Percentiles rank a stretch among this genome's conserved stretches.
Conservation (phyloP, 2,329 filamentous ascomycete genomes). For the Grosmannia huntii region DNA sequence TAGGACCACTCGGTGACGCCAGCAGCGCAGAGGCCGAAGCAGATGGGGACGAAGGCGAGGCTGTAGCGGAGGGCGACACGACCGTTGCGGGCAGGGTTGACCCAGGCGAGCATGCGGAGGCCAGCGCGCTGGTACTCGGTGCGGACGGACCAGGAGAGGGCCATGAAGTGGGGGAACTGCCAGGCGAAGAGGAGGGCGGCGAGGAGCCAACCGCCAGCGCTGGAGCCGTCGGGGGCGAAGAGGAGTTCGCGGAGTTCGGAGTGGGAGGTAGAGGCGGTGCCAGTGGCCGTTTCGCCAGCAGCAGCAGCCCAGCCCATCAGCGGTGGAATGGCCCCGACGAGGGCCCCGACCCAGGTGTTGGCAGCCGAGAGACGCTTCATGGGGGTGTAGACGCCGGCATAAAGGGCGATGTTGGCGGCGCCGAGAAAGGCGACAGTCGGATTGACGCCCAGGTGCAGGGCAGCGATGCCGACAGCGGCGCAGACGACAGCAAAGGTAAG, state of each 20-base stretch:
- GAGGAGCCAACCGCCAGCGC: constrained; percentile 74
- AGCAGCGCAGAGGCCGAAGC: constrained; percentile 61
- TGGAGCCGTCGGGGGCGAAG: constrained; percentile 48
- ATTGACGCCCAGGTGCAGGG: constrained; percentile 83
- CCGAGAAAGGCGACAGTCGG: constrained; percentile 83
- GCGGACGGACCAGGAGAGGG: constrained; percentile 74
- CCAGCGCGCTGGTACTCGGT: constrained; percentile 72
- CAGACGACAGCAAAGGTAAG: constrained; percentile 66
- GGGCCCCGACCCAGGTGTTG: constrained; percentile 90
- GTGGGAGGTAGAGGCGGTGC: constrained; percentile 12
- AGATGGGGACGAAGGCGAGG: constrained; percentile 74
- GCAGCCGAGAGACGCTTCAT: constrained; percentile 74
- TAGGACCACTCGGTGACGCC: constrained; percentile 82
- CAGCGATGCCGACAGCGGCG: constrained; percentile 54
- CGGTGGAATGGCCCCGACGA: constrained; percentile 88
- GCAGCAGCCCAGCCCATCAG: constrained; percentile 98
- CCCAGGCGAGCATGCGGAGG: constrained; percentile 68
- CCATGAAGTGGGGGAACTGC: constrained; percentile 99
- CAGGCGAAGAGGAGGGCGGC: constrained; percentile 79
- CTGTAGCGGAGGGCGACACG: constrained; percentile 84
- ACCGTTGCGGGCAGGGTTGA: constrained; percentile 72
- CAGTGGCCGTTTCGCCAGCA: constrained; percentile 72
- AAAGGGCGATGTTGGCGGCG: constrained; percentile 72
- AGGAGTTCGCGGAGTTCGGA: constrained; percentile 60
- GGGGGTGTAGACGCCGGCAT: constrained; percentile 86